Percentiles rank a stretch among this genome's conserved stretches.
These are phyloP conservation scores for Metschnikowia gelsemii DNA, from an alignment of 805 yeast genomes.

Conservation along the genomic window DNA sequence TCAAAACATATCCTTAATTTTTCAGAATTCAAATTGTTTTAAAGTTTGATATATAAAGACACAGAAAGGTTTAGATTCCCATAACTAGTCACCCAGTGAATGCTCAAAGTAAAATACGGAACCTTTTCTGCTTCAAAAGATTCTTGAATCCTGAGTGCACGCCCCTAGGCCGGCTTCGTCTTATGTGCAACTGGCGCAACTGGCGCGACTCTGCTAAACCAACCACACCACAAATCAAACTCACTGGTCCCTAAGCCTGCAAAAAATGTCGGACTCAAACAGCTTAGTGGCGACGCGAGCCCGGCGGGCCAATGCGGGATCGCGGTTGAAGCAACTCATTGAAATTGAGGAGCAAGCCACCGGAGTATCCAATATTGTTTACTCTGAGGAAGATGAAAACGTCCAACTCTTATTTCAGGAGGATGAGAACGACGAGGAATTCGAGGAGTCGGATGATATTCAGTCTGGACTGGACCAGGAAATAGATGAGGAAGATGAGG, in stretches of 20 bases:
- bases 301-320: constrained; percentile 88
- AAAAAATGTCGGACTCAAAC: constrained; percentile 30
- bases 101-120: too few relatives aligned
- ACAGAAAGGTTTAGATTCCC: too few relatives aligned
- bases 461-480: constrained; percentile 39
- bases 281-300: constrained; percentile 71
- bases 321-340: constrained; percentile 68
- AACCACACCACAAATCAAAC: background rate
- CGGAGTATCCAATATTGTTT: constrained; percentile 20
- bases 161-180: too few relatives aligned
- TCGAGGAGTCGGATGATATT: constrained; percentile 25
- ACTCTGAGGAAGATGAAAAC: constrained; percentile 70
- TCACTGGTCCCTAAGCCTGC: background rate
- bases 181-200: background rate
- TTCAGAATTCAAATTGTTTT: too few relatives aligned
- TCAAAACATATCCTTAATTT: too few relatives aligned
- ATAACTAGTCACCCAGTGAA: too few relatives aligned
- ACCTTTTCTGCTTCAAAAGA: too few relatives aligned
- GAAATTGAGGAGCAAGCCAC: constrained; percentile 62
- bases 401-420: constrained; percentile 69
- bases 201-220: constrained; percentile 1
- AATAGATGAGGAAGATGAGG: constrained; percentile 27
- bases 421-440: constrained; percentile 35
- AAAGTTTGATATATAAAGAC: too few relatives aligned
- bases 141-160: too few relatives aligned